Base-by-base conservation (phyloP, 192 early-diverging fungal species). In the Globomyces pollinis-pini region DNA sequence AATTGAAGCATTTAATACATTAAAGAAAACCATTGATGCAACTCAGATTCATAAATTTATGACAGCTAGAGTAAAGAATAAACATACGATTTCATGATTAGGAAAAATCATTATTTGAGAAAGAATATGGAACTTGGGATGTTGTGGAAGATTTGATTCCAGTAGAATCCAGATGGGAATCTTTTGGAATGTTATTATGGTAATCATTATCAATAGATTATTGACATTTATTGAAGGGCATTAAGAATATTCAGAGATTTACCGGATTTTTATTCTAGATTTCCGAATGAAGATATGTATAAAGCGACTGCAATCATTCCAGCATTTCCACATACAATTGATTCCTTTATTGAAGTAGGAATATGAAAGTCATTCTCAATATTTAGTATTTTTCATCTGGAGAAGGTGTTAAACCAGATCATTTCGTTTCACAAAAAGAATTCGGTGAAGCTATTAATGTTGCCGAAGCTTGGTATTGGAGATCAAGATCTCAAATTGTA, bases 391-490 rank as follows among this genome's bases (percentile, higher is more conserved):
- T 70, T 57, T 28, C n/a, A n/a, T 45, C 32, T 18, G 64, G 68
- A 11, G 60, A 61, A 47, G 68, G 68, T 18, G 35, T 44, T 38
- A 60, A 65, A 33, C 64, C 67, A 44, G 56, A 66, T 9, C 72
- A 72, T 59, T 36, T 51, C 2, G 54, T 65, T 1, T 43, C 58
- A n/a, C 16, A 32, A n/a, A 39, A 50, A 6, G 66, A 65, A 6
- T 30, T 71, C 3, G 55, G 45, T 15, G 61, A 60, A 16, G 64
- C 58, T 1, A 55, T 85, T 5, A 67, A 73, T 52, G 50, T 38
- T 1, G 63, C 80, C 7, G 83, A 85, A 63, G 83, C 80, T 12
- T 85, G 83, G 83, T 65, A 74, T 39, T 85, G 83, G 83, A 59
- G 83, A 20, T 73, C 77, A 6, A 62, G 71, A 1, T 78, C 80